Evolutionary conservation across 148 eudicot species (phyloP).

Genomic region (Mesembryanthemum crystallinum): DNA sequence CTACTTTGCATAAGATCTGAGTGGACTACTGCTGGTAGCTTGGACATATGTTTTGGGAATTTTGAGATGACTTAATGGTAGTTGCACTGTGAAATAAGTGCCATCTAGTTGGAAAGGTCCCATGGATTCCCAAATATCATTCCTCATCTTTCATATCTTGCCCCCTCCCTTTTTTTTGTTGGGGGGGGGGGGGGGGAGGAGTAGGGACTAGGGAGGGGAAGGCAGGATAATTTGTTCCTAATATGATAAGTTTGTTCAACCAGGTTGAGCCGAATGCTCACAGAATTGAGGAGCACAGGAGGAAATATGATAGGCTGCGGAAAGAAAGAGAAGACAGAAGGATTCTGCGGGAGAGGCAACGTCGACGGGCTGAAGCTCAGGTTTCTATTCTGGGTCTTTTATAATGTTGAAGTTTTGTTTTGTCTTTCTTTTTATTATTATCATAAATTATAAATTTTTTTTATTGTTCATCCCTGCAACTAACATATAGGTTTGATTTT

Average conservation of each 20-base stretch:
- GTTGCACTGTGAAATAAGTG: neutral
- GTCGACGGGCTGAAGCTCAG: conserved; percentile 71
- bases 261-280: conserved; percentile 96
- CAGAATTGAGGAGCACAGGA: conserved; percentile 81
- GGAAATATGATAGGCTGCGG: conserved; percentile 74
- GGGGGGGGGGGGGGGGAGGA: neutral
- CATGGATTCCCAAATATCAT: neutral
- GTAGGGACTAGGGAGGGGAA: too few species aligned
- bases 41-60: neutral
- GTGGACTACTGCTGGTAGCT: neutral
- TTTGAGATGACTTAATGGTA: neutral
- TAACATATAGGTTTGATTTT: conserved; percentile 5
- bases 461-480: neutral
- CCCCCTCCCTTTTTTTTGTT: neutral
- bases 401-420: neutral
- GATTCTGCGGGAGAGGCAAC: conserved; percentile 57
- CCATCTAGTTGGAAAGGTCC: neutral
- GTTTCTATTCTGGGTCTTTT: conserved; percentile 23
- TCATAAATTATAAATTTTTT: too few species aligned
- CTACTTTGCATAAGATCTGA: neutral
- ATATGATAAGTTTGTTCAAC: neutral
- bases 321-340: conserved; percentile 67
- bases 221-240: neutral
- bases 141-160: neutral
- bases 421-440: too few species aligned